A percentile compares a stretch with the other conserved stretches of the same genome.
Conservation (phyloP, 441 rosid species). For the Cnidoscolus chayamansa region DNA sequence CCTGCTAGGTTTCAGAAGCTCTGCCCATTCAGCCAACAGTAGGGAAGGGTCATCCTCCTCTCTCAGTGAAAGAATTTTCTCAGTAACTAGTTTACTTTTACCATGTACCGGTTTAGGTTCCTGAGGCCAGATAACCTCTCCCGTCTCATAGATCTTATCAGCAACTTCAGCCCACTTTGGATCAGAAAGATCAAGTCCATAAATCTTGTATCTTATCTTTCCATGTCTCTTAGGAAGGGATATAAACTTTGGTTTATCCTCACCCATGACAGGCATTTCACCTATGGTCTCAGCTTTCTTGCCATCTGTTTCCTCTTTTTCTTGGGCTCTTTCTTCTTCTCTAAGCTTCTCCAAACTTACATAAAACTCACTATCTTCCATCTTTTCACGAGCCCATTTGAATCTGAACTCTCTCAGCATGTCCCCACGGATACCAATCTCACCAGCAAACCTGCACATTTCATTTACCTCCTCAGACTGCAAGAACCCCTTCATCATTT, state of each 20-base stretch:
- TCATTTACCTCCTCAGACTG: constrained; percentile 73
- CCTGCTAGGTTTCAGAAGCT: constrained; percentile 69
- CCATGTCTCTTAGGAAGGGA: constrained; percentile 85
- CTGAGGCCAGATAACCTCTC: constrained; percentile 50
- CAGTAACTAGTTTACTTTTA: constrained; percentile 57
- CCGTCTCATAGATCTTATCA: constrained; percentile 58
- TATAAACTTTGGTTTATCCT: constrained; percentile 37
- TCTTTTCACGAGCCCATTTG: constrained; percentile 82
- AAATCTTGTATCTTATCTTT: constrained; percentile 74
- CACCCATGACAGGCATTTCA: constrained; percentile 34
- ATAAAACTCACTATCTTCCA: constrained; percentile 82
- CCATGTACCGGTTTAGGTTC: constrained; percentile 78
- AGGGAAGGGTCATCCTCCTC: constrained; percentile 65
- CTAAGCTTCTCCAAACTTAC: constrained; percentile 44
- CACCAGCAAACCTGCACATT: constrained; percentile 89
- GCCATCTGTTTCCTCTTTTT: constrained; percentile 31
- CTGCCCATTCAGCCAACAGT: constrained; percentile 64
- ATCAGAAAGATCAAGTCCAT: constrained; percentile 86
- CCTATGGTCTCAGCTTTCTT: constrained; percentile 24
- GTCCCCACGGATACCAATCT: constrained; percentile 80
- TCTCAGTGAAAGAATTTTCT: constrained; percentile 58
- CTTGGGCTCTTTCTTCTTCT: constrained; percentile 33
- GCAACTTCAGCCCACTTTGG: constrained; percentile 65
- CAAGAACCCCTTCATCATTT: constrained; percentile 70
- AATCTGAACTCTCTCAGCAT: constrained; percentile 82